A percentile compares a stretch with the other conserved stretches of the same genome.
These are phyloP conservation scores for Mortierella claussenii DNA, from an alignment of 192 early-diverging fungal genomes.

Conservation along the genomic window DNA sequence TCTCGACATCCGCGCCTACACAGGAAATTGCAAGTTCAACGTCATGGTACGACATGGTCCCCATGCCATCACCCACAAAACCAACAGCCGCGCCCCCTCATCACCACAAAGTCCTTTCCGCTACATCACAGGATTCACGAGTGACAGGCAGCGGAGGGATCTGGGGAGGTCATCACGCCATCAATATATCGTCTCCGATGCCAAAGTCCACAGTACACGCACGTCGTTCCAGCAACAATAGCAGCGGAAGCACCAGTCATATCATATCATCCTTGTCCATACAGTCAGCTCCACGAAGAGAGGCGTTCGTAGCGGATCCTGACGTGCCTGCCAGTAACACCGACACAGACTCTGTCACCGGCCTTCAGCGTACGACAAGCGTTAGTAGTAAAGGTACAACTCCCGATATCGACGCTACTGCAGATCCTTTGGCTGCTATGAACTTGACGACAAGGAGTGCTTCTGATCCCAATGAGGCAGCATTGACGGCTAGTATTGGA, in stretches of 20 bases:
- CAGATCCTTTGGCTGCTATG: not conserved
- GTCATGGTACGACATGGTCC: slow-evolving; percentile 1
- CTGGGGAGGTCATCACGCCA: no score
- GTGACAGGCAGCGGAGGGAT: not conserved
- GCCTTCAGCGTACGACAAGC: not conserved
- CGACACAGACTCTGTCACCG: not conserved
- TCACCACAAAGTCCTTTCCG: slow-evolving; percentile 7
- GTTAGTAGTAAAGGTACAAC: not conserved
- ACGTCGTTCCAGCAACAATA: slow-evolving; percentile 15
- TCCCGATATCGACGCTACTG: not conserved
- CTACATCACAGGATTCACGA: slow-evolving; percentile 11
- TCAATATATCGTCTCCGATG: not conserved
- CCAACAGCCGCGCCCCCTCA: not conserved
- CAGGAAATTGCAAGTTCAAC: not conserved
- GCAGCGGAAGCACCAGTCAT: slow-evolving; percentile 1
- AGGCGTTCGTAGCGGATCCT: not conserved
- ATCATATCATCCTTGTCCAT: slow-evolving; percentile 5
- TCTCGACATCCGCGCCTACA: slow-evolving; percentile 1
- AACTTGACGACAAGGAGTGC: no score
- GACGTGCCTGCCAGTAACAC: not conserved
- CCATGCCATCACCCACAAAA: slow-evolving; percentile 4
- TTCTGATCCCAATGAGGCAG: not conserved
- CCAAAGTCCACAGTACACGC: slow-evolving; percentile 7
- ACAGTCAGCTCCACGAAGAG: not conserved
- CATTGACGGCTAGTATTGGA: not conserved